Evolutionary conservation across 306 rosid genomes (phyloP).

Genomic region (Prinsepia uniflora): DNA sequence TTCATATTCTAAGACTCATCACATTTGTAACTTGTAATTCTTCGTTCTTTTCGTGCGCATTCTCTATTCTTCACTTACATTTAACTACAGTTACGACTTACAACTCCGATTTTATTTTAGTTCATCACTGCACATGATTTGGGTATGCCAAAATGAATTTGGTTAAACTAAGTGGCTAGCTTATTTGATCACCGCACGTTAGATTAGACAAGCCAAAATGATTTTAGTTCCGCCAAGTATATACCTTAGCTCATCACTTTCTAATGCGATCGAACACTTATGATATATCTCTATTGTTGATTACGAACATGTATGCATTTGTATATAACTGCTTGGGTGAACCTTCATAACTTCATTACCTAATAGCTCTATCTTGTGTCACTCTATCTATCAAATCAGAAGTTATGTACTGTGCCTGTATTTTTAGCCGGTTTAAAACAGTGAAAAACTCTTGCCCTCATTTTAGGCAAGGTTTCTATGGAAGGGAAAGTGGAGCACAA

Average conservation of each 20-base stretch:
- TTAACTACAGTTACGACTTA: neutral
- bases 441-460: constrained; percentile 20
- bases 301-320: neutral
- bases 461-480: constrained; percentile 64
- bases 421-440: constrained; percentile 10
- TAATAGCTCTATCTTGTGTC: neutral
- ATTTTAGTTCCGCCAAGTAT: neutral
- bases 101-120: neutral
- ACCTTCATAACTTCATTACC: neutral
- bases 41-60: constrained; percentile 7
- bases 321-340: neutral
- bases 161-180: no score
- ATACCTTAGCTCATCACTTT: neutral
- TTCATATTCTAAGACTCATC: neutral
- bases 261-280: neutral
- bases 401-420: neutral
- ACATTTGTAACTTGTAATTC: no score
- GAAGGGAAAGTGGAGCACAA: constrained; percentile 98
- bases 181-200: no score
- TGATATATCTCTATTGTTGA: neutral
- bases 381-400: neutral
- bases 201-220: neutral
- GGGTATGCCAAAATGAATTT: no score
- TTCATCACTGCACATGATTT: no score
- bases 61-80: no score